Evolutionary conservation across 129 eudicot species (phyloP), one percentile per base, ranked within the genome.

Genomic region (Pseudognaphalium luteoalbum): DNA sequence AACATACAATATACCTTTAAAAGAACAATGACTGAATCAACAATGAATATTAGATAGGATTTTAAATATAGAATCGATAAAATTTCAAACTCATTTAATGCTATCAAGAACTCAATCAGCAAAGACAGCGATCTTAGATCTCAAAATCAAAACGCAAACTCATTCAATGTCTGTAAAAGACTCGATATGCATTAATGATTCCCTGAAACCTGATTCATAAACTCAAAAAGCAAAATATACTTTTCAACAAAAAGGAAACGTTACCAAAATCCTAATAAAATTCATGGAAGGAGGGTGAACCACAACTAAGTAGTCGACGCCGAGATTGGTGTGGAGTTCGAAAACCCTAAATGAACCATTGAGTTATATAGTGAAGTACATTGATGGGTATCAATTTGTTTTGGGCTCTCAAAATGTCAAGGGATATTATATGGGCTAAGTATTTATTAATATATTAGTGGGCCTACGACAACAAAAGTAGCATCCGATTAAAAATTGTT

Each of bases 331-430:
- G 51, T 4, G 72, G 5, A 28, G 25, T 4, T 50, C 34, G 20
- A 66, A 50, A 75, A 75, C 72, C 71, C 80, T 50, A 75, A 75
- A 25, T 10, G 37, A 75, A 16, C 20, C 22, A 44, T 32, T 1
- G 47, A 44, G 63, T 62, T 28, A 64, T 63, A 74, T 50, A 75
- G 51, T 39, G 15, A 57, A 47, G 34, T 75, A 47, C 12, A 75
- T 10, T 62, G 28, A 63, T 75, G 41, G 44, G 78, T 74, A 19
- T 28, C 32, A 19, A 75, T 75, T 6, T 47, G 35, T 50, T 25
- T 75, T 64, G 79, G 79, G 72, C 72, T 64, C 29, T 29, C n/a
- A 74, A 60, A 54, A 19, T 75, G 47, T n/a, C 17, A 51, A 4
- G 44, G 41, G 30, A 9, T 60, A 73, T 10, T 50, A 28, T 47